Evolutionary conservation across 2,329 filamentous ascomycete genomes (phyloP), one percentile per base, ranked within the genome.

Genomic region (Meredithiella fracta): DNA sequence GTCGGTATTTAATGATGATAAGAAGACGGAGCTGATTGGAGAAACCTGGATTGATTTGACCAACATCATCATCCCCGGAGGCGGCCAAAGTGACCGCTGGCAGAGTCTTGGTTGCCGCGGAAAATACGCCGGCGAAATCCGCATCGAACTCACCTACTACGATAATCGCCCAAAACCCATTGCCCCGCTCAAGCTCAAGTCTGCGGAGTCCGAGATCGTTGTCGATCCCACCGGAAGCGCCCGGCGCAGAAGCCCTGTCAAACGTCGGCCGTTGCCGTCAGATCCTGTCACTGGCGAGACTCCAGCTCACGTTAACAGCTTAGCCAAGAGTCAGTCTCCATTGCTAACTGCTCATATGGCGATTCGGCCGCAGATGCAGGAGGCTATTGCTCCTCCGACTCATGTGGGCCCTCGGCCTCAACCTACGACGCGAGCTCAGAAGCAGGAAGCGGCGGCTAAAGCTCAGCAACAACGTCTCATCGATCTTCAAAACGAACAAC

Each of bases 1-100:
- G 15, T 96, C 91, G 2, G 80, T 97, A 4, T 98, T 98, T 72
- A 96, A 95, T 66, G 92, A 98, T 64, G 92, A 98, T 70, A 97
- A 96, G 73, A 94, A 85, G 72, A 97, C 91, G 0, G 92, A 98
- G 62, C 70, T 98, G 61, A 96, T 98, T 63, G 92, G 92, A 61
- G 92, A 98, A 69, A 82, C 86, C 5, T 96, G 87, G 83, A 79
- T 97, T 58, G 85, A 86, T 64, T 74, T 98, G 59, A 81, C 82
- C 62, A 77, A 80, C 62, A 85, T 98, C 63, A 78, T 98, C 60
- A 76, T 90, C 20, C 74, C 82, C 1, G 90, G 92, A 51, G 92
- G 92, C 51, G 90, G 92, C n/a, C 88, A 96, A 69, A 89, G 79
- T 65, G 92, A 98, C 68, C 74, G 87, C 56, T 98, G 92, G 92